phyloP scores from a whole-genome alignment of 2,329 filamentous ascomycete genomes.

The Fusarium incarnatum region DNA sequence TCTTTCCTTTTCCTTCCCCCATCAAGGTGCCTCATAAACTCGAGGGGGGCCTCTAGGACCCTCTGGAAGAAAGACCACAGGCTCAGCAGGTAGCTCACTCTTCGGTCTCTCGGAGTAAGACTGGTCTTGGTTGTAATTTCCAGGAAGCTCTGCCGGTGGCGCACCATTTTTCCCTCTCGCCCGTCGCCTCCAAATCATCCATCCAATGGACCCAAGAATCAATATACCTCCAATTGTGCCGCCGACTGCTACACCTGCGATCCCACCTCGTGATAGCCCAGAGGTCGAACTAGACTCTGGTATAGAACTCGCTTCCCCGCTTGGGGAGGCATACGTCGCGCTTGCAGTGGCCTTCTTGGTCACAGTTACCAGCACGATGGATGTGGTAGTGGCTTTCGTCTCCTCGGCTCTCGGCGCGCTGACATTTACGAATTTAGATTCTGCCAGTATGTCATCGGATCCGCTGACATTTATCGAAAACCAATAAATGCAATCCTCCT shows the following conservation, averaged over 20 bases:
- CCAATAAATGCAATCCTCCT: slow-evolving; percentile 3
- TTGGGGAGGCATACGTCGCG: background rate
- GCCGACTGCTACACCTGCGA: background rate
- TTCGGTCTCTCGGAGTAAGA: background rate
- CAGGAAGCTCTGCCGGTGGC: background rate
- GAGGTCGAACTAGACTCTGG: background rate
- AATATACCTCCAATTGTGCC: background rate
- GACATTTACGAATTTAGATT: background rate
- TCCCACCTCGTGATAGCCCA: background rate
- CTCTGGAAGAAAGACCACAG: background rate
- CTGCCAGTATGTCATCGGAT: background rate
- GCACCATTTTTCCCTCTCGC: background rate
- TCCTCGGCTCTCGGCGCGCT: background rate
- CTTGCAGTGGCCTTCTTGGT: background rate
- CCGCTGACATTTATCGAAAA: background rate
- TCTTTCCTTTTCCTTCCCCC: too few species aligned
- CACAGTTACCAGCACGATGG: background rate
- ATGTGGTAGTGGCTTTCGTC: background rate
- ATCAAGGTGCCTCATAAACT: slow-evolving; percentile 2
- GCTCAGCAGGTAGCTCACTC: slow-evolving; percentile 8
- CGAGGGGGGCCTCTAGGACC: background rate
- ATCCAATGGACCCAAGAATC: background rate
- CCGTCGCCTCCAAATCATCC: background rate
- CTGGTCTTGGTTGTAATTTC: background rate
- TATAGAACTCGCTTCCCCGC: background rate